phyloP scores from a whole-genome alignment of 495 filamentous ascomycete species.

The Penicillium roqueforti region DNA sequence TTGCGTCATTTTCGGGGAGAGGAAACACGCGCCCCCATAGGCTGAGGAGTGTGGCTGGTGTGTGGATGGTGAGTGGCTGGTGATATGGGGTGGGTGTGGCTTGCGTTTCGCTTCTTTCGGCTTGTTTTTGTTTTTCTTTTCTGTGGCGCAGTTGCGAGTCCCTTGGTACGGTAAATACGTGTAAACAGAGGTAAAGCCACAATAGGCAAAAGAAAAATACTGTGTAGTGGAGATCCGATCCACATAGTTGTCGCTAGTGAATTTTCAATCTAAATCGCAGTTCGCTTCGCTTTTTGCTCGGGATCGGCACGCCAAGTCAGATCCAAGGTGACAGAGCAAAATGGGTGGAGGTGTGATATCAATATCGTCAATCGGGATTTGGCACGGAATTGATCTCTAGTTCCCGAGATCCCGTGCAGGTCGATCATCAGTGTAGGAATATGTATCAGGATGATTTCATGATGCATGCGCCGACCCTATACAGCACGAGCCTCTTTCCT shows the following conservation, averaged over 20 bases:
- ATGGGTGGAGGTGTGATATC: not conserved
- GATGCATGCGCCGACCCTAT: not conserved
- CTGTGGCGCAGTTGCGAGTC: not conserved
- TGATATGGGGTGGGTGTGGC: no score
- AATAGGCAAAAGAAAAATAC: not conserved
- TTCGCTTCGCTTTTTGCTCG: not conserved
- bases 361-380: not conserved
- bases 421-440: not conserved
- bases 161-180: not conserved
- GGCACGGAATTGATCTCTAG: not conserved
- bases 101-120: not conserved
- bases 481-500: not conserved
- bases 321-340: not conserved
- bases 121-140: not conserved
- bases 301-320: constrained; percentile 3
- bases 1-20: constrained; percentile 8
- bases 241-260: constrained; percentile 1
- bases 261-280: not conserved
- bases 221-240: not conserved
- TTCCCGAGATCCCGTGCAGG: constrained; percentile 7
- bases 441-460: not conserved
- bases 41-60: constrained; percentile 4
- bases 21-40: not conserved
- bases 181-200: not conserved
- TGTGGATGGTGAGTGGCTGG: not conserved